Conservation (phyloP, 257 asterid genomes). For the Cordia subcordata region DNA sequence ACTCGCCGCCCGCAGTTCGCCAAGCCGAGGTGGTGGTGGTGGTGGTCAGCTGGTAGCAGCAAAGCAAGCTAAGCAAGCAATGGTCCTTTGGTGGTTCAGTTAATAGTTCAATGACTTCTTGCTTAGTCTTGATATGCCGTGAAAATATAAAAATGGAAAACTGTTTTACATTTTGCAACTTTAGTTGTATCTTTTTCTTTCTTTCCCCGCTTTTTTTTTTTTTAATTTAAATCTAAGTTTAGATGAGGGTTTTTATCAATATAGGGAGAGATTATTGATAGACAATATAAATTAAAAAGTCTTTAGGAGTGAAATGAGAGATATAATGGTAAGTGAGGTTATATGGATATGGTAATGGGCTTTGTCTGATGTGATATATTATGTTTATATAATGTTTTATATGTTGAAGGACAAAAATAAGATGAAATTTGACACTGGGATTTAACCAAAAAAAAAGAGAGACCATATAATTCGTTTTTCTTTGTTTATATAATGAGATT, state of each 20-base stretch:
- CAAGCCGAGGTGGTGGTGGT: background rate
- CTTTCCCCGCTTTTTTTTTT: background rate
- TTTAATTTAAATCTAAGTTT: conserved; percentile 17
- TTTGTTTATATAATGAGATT: too few species aligned
- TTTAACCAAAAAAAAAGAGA: background rate
- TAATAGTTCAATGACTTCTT: conserved; percentile 8
- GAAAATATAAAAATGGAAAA: conserved; percentile 14
- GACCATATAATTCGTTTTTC: too few species aligned
- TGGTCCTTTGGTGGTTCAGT: conserved; percentile 5
- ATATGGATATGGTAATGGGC: background rate
- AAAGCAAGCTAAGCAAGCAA: too few species aligned
- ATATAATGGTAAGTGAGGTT: conserved; percentile 12
- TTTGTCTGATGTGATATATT: conserved; percentile 5
- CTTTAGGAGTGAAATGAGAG: background rate
- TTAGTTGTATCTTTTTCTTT: conserved; percentile 1
- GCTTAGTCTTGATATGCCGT: conserved; percentile 13
- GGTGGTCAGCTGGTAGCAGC: conserved; percentile 9
- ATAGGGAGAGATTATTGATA: conserved; percentile 5
- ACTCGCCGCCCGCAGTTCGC: background rate
- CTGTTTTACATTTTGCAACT: conserved; percentile 13
- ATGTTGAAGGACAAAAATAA: conserved; percentile 8
- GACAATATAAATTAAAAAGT: conserved; percentile 10
- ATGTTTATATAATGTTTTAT: conserved; percentile 19
- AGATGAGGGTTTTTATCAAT: conserved; percentile 10
- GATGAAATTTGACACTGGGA: conserved; percentile 1